phyloP scores from a whole-genome alignment of 2,329 filamentous ascomycete species.

The Colletotrichum musicola region DNA sequence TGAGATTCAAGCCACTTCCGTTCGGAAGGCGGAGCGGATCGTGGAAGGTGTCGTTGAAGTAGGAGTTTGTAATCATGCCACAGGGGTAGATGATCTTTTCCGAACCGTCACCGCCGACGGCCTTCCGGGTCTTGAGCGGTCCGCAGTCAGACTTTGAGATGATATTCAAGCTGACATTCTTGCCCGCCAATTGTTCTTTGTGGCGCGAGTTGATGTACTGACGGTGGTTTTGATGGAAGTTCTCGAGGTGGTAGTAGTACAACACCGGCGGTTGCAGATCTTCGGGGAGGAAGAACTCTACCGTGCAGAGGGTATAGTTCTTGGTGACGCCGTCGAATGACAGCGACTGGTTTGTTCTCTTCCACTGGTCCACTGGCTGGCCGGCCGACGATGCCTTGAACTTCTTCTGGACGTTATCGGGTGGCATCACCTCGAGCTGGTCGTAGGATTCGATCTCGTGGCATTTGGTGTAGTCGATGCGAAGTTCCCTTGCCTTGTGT shows the following conservation, averaged over 20 bases:
- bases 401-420: constrained; percentile 8
- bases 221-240: constrained; percentile 12
- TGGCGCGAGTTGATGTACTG: constrained; percentile 15
- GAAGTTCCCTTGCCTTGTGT: constrained; percentile 1
- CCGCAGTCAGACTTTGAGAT: constrained; percentile 5
- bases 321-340: constrained; percentile 4
- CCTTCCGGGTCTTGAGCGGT: not conserved
- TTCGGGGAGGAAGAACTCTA: constrained; percentile 18
- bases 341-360: not conserved
- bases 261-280: constrained; percentile 9
- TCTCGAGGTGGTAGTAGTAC: constrained; percentile 17
- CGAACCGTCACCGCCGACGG: not conserved
- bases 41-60: constrained; percentile 23
- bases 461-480: constrained; percentile 16
- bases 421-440: constrained; percentile 24
- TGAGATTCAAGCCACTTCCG: not conserved
- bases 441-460: constrained; percentile 21
- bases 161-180: not conserved
- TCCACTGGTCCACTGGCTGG: constrained; percentile 15
- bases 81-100: constrained; percentile 16
- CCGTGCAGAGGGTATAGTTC: constrained; percentile 11
- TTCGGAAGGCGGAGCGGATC: constrained; percentile 4
- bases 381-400: constrained; percentile 19
- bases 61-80: constrained; percentile 16
- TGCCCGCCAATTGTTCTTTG: constrained; percentile 2